Evolutionary conservation across 2,329 filamentous ascomycete genomes (phyloP).

Genomic region (Aspergillus clavatus): DNA sequence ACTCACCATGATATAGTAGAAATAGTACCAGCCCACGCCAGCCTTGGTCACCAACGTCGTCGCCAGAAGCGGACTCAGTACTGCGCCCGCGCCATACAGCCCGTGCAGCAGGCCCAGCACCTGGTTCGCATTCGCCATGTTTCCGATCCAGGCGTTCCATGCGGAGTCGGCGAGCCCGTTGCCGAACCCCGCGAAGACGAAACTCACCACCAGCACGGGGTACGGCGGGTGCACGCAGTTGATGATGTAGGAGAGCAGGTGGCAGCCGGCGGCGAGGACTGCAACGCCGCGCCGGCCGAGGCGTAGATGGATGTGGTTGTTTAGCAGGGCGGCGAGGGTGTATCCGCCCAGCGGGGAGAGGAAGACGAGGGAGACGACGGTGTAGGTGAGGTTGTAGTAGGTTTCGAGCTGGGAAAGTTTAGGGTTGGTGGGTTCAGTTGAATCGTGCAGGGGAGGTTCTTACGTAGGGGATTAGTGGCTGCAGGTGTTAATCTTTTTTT

Average conservation of each 20-base stretch:
- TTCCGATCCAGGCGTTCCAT: constrained; percentile 61
- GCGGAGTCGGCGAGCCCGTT: constrained; percentile 45
- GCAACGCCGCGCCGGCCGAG: constrained; percentile 69
- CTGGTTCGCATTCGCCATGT: constrained; percentile 67
- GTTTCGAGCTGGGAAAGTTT: too few relatives aligned
- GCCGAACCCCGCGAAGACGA: constrained; percentile 34
- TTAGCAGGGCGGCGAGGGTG: constrained; percentile 42
- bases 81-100: constrained; percentile 61
- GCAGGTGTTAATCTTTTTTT: too few relatives aligned
- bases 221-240: constrained; percentile 33
- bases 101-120: constrained; percentile 68
- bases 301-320: constrained; percentile 40
- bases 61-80: too few relatives aligned
- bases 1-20: too few relatives aligned
- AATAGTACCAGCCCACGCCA: constrained; percentile 8
- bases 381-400: constrained; percentile 14
- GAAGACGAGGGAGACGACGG: constrained; percentile 47
- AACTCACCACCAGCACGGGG: constrained; percentile 31
- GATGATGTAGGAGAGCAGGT: constrained; percentile 27
- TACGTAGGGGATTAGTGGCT: constrained; percentile 51
- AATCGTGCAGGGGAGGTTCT: too few relatives aligned
- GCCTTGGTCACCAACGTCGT: constrained; percentile 10
- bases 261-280: constrained; percentile 47
- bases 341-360: constrained; percentile 48
- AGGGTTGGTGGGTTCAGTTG: too few relatives aligned